Base-by-base conservation (phyloP, 257 asterid species). In the Verbascum thapsus region DNA sequence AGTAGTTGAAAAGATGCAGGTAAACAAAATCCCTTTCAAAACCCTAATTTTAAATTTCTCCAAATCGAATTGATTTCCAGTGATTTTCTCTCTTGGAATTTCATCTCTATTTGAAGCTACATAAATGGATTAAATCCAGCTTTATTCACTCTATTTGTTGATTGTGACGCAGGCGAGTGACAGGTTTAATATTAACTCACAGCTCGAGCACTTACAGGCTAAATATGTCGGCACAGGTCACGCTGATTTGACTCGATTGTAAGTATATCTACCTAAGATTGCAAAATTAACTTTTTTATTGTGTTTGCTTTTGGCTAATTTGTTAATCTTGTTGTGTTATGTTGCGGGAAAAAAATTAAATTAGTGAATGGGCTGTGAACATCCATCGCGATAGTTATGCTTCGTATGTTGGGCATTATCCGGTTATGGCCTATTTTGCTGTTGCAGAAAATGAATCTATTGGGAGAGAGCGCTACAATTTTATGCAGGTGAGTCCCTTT, bases 171-270 rank as follows among this genome's bases (percentile, higher is more conserved):
- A 26, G 32, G 32, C 32, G 32, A 26, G 32, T 26, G 32, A 26
- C 32, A 26, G 32, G 32, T 26, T 26, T 26, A 26, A 26, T 26
- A 26, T 26, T 5, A 26, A 26, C 32, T 26, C 32, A 26, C 32
- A 26, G 32, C 32, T 26, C 32, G 32, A 26, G 32, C 32, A 26
- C 5, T 26, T 88, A 72, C 97, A 94, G 80, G 99, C 99, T 60
- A 94, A 87, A 52, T 94, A 94, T 69, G 99, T 94, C 45, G 99
- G 99, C n/a, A 94, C 99, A n/a, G 97, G 99, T 8, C 97, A 94
- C 53, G 96, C 99, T 30, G 97, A 87, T 54, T 76, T 87, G 90
- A 94, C 81, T 53, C 77, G 99, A 84, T 90, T 85, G 98, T 91
- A 66, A 72, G 96, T 69, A 18, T 19, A 26, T 10, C 34, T 3